Evolutionary conservation across 2,329 filamentous ascomycete genomes (phyloP), one percentile per base, ranked within the genome.

Genomic region (Chrysosporium keratinophilum): DNA sequence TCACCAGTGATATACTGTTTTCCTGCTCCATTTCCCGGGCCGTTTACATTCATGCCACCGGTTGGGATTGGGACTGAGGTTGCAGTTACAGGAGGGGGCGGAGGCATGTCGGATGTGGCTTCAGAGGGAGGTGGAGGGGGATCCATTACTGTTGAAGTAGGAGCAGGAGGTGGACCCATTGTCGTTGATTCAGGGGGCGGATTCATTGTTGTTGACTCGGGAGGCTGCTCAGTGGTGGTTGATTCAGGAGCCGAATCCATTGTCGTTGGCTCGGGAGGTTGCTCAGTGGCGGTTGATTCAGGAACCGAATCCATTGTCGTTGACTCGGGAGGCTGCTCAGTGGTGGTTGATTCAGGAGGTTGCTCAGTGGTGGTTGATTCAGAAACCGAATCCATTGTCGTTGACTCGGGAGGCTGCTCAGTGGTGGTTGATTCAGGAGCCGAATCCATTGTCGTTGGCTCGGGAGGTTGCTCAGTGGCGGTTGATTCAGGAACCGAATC

Each of bases 1-100:
- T 52, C 44, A 3, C 63, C 63, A 1, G 63, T 65, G 45, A 65
- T 65, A 56, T 64, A 65, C 44, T 65, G 63, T 19, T 58, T 40
- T 19, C 35, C 47, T 11, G 35, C 35, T 41, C 47, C 19, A 23
- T 44, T 44, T 2, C 44, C 44, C 4, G 44, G 44, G 12, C 23
- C 17, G 14, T 46, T 46, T 28, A 4, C 23, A 28, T 3, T 7
- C 23, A 28, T 28, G 6, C 7, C 39, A 15, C 39, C 39, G n/a
- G 39, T 41, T 9, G 39, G 39, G 23, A n/a, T 34, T 15, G 44
- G 28, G 23, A 5, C 14, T 34, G 5, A n/a, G 6, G 3, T 15
- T 42, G 17, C n/a, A 10, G 40, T 42, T 42, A 14, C 11, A 39
- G 35, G 11, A 15, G 35, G 9, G n/a, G 9, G n/a, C 14, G 5